These are phyloP conservation scores for Lepraria neglecta DNA, from an alignment of 495 filamentous ascomycete species.

Conservation along the genomic window DNA sequence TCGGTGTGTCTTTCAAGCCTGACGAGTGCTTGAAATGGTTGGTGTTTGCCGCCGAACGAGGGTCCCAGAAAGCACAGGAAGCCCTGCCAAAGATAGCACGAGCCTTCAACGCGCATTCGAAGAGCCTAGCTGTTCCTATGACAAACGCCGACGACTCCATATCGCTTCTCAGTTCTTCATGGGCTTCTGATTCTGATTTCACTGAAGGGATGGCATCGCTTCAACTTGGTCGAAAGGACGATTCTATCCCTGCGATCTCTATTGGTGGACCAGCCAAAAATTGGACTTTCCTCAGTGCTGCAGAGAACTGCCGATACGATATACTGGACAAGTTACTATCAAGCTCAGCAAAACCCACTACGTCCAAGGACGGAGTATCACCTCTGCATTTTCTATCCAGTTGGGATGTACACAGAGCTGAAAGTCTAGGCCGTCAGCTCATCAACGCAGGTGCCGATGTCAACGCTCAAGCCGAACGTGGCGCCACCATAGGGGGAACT, in stretches of 20 bases:
- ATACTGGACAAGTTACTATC: conserved; percentile 19
- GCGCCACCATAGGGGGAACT: conserved; percentile 28
- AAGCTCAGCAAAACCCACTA: conserved; percentile 11
- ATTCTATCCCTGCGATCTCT: background rate
- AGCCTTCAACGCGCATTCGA: conserved; percentile 15
- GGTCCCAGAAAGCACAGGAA: conserved; percentile 24
- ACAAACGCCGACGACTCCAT: conserved; percentile 4
- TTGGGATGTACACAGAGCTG: conserved; percentile 25
- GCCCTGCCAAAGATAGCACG: conserved; percentile 24
- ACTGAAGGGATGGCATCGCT: conserved; percentile 1
- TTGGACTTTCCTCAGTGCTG: conserved; percentile 23
- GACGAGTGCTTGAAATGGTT: conserved; percentile 29
- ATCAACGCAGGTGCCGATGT: conserved; percentile 31
- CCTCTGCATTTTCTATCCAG: conserved; percentile 28
- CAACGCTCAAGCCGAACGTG: conserved; percentile 28
- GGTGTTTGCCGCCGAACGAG: conserved; percentile 23
- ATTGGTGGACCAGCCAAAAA: background rate
- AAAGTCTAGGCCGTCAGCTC: conserved; percentile 25
- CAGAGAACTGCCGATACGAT: conserved; percentile 26
- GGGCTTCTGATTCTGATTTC: conserved; percentile 17
- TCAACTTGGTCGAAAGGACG: background rate
- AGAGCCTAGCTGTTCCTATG: background rate
- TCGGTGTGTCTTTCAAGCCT: conserved; percentile 27
- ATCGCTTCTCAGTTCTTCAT: conserved; percentile 15
- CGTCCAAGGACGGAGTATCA: conserved; percentile 28